Evolutionary conservation across 2,329 filamentous ascomycete species (phyloP).

Genomic region (Calonectria honghensis): DNA sequence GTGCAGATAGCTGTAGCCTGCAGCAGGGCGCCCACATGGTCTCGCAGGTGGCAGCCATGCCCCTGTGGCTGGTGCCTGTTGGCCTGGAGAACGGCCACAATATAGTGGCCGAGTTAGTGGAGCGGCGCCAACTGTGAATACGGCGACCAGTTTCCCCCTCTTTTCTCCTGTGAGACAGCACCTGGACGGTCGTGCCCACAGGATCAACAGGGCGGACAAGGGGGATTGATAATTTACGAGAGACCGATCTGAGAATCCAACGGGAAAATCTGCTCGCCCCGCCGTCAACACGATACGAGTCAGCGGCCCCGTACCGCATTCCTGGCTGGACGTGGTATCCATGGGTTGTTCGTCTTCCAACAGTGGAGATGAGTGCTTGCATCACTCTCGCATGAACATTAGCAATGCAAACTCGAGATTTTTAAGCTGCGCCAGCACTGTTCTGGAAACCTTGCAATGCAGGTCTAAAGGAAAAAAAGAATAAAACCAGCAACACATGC

Average conservation of each 20-base stretch:
- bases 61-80: slow-evolving; percentile 6
- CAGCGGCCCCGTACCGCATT: slow-evolving; percentile 13
- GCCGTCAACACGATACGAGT: slow-evolving; percentile 24
- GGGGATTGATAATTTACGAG: slow-evolving; percentile 8
- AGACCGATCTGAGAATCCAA: slow-evolving; percentile 11
- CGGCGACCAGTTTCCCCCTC: neutral
- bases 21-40: slow-evolving; percentile 42
- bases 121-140: neutral
- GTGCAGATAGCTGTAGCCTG: slow-evolving; percentile 49
- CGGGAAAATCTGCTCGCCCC: neutral
- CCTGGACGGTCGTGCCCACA: neutral
- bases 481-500: slow-evolving; percentile 20
- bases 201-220: neutral
- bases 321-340: slow-evolving; percentile 33
- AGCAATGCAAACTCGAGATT: slow-evolving; percentile 37
- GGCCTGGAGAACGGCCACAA: slow-evolving; percentile 36
- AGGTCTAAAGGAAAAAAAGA: slow-evolving; percentile 21
- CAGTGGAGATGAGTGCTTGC: slow-evolving; percentile 44
- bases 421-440: slow-evolving; percentile 24
- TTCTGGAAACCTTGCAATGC: slow-evolving; percentile 23
- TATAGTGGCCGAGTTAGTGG: neutral
- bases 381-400: slow-evolving; percentile 47
- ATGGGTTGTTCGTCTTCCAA: slow-evolving; percentile 27
- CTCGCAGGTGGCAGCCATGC: slow-evolving; percentile 41
- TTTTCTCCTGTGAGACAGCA: neutral